Percentiles rank a stretch among this genome's conserved stretches.
Conservation (phyloP, 164 flowering plant species). For the Tinospora cordifolia region DNA sequence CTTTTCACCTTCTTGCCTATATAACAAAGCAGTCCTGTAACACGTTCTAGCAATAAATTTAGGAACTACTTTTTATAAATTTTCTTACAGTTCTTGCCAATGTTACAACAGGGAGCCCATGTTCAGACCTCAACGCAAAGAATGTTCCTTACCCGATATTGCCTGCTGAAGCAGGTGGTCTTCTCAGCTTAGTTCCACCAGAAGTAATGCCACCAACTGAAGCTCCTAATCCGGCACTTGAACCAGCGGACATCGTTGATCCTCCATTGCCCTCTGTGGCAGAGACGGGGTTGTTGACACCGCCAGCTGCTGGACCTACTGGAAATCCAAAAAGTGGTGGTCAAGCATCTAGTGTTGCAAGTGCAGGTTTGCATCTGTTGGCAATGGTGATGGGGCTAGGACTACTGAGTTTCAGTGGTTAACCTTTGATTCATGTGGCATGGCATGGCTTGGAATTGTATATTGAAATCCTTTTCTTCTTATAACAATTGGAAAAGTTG, state of each 20-base stretch:
- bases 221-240: conserved; percentile 42
- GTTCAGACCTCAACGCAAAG: conserved; percentile 24
- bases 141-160: conserved; percentile 19
- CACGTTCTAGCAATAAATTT: background rate
- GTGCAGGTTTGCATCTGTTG: conserved; percentile 25
- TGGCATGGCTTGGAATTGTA: too few species aligned
- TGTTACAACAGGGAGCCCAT: conserved; percentile 48
- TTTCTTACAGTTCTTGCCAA: background rate
- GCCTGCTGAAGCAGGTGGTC: conserved; percentile 32
- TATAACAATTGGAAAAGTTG: too few species aligned
- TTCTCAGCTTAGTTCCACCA: conserved; percentile 17
- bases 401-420: background rate
- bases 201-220: conserved; percentile 37
- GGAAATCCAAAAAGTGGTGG: conserved; percentile 16
- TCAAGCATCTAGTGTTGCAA: conserved; percentile 20
- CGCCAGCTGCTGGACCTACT: conserved; percentile 17
- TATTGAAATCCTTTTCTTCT: too few species aligned
- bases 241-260: conserved; percentile 39
- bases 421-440: too few species aligned
- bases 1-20: background rate
- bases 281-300: background rate
- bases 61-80: background rate
- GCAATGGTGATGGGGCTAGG: conserved; percentile 15
- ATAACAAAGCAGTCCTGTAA: background rate
- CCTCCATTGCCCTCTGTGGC: conserved; percentile 74